Conservation (phyloP, 306 rosid species). For the Ammopiptanthus mongolicus region DNA sequence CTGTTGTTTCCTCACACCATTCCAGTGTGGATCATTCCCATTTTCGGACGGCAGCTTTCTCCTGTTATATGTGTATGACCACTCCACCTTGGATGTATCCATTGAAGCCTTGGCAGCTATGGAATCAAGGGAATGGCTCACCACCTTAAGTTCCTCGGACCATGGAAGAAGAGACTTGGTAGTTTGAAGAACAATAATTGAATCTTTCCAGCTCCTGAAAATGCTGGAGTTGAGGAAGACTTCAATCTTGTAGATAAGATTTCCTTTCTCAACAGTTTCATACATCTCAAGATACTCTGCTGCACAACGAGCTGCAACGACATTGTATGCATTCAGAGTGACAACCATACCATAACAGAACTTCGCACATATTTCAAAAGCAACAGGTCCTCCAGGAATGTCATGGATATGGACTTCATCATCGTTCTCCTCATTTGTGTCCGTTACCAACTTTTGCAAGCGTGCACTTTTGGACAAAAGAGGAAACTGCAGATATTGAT, state of each 20-base stretch:
- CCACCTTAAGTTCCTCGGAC: constrained; percentile 90
- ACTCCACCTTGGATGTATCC: constrained; percentile 81
- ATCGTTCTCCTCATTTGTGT: constrained; percentile 48
- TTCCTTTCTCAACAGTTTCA: constrained; percentile 84
- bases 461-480: constrained; percentile 85
- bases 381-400: constrained; percentile 91
- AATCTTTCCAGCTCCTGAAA: constrained; percentile 93
- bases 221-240: constrained; percentile 95
- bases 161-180: constrained; percentile 77
- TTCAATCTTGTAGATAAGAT: constrained; percentile 87
- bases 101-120: constrained; percentile 87
- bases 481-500: constrained; percentile 61
- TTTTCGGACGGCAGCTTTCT: constrained; percentile 74
- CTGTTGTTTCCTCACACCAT: constrained; percentile 61
- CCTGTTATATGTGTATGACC: constrained; percentile 90
- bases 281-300: constrained; percentile 93
- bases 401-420: constrained; percentile 72
- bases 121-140: constrained; percentile 78
- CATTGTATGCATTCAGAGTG: constrained; percentile 91
- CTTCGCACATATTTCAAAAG: constrained; percentile 90
- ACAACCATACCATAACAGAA: constrained; percentile 90
- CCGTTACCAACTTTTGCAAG: constrained; percentile 61
- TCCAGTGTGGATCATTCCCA: constrained; percentile 64
- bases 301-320: constrained; percentile 83
- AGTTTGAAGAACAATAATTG: constrained; percentile 88